Evolutionary conservation across 1,284 basidiomycete genomes (phyloP), one percentile per base, ranked within the genome.

Genomic region (Rhizoctonia solani): DNA sequence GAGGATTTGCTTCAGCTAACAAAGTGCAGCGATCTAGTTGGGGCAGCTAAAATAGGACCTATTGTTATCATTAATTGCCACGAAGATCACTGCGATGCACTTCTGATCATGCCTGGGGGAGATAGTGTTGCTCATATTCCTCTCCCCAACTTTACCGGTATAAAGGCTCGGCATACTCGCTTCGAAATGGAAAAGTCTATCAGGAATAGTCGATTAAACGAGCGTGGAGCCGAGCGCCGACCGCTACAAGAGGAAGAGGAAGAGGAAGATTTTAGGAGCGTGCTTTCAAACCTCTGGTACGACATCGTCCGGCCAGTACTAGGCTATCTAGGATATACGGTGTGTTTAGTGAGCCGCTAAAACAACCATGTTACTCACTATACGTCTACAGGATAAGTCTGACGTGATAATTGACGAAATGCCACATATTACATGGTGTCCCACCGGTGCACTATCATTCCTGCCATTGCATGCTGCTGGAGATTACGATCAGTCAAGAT

Each of bases 341-440:
- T 34, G 11, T 34, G 32, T 11, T 34, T 34, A 34, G 32, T 4
- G 4, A 34, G 11, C 32, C 11, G 32, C 4, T 34, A 34, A 11
- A 34, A 11, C 25, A 21, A 49, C n/a, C 5, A 49, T 21, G 9
- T 21, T 44, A 11, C 3, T 27, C 14, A 19, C n/a, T n/a, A 21
- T 21, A 21, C 5, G 5, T 11, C 46, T 27, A 25, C 46, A 34
- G 32, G 11, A 34, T 11, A 34, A 34, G n/a, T n/a, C n/a, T n/a
- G n/a, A n/a, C n/a, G n/a, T n/a, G n/a, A n/a, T 19, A 19, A 21
- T 19, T 19, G 21, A 41, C 1, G 30, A 52, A 1, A 19, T 65
- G 5, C 61, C 61, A 1, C 61, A 39, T 14, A 29, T 65, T 34
- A 53, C 49, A 21, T 65, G 61, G 61, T 65, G 61, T 29, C 21